These are phyloP conservation scores for Aphanocladium album DNA, from an alignment of 2,329 filamentous ascomycete species.

Conservation along the genomic window DNA sequence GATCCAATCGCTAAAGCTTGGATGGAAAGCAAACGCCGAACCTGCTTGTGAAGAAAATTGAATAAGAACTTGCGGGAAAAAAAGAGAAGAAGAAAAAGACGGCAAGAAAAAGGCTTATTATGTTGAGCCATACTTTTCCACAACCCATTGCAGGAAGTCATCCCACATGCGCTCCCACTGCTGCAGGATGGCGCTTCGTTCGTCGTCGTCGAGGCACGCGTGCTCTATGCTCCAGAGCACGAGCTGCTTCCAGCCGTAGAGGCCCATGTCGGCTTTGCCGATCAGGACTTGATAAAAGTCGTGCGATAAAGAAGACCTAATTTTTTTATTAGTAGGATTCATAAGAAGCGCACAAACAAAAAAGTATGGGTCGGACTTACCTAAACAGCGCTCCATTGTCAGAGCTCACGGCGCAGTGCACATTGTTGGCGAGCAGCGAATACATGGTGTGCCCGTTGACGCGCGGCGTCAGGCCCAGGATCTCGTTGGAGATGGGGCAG, in stretches of 20 bases:
- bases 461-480: conserved; percentile 63
- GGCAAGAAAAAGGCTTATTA: background rate
- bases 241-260: conserved; percentile 68
- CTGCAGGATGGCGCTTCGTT: conserved; percentile 31
- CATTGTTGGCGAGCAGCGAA: conserved; percentile 62
- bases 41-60: background rate
- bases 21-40: background rate
- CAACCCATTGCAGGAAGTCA: conserved; percentile 50
- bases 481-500: conserved; percentile 73
- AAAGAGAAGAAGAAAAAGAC: background rate
- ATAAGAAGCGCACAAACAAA: background rate
- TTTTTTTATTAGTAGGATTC: conserved; percentile 4
- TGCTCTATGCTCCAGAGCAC: conserved; percentile 59
- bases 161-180: conserved; percentile 55
- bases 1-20: too few relatives aligned
- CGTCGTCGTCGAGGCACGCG: conserved; percentile 44
- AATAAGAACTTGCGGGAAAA: background rate
- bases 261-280: conserved; percentile 59
- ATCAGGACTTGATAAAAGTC: conserved; percentile 75
- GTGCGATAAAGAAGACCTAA: conserved; percentile 64
- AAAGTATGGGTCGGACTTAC: conserved; percentile 33
- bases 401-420: conserved; percentile 69
- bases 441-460: conserved; percentile 64
- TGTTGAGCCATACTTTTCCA: conserved; percentile 33
- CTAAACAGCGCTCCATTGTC: conserved; percentile 71